Percentiles rank a stretch among this genome's conserved stretches.
These are phyloP conservation scores for Penicillium sp. DNA, from an alignment of 2,329 filamentous ascomycete species.

Conservation along the genomic window DNA sequence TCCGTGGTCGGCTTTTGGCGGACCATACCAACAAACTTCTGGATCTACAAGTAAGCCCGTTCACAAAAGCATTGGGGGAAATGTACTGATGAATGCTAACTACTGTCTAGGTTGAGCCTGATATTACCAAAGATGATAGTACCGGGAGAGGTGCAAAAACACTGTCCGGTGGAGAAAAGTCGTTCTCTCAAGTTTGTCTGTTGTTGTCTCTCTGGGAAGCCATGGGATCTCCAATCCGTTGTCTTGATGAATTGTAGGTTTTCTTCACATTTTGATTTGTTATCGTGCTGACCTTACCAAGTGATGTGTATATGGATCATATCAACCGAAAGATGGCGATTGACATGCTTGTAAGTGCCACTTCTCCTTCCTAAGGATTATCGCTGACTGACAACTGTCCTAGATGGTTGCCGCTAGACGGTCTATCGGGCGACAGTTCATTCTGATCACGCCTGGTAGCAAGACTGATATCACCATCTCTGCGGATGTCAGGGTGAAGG, in stretches of 20 bases:
- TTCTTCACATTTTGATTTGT: conserved; percentile 15
- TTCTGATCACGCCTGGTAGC: conserved; percentile 91
- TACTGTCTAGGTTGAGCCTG: conserved; percentile 57
- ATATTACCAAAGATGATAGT: conserved; percentile 66
- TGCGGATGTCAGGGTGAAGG: conserved; percentile 47
- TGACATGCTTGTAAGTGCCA: conserved; percentile 76
- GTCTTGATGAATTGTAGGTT: conserved; percentile 82
- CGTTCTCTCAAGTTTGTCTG: conserved; percentile 94
- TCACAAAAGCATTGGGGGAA: not conserved
- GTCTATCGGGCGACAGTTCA: conserved; percentile 88
- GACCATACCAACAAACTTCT: conserved; percentile 74
- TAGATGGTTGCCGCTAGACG: conserved; percentile 80
- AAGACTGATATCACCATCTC: conserved; percentile 56
- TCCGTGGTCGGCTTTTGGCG: conserved; percentile 76
- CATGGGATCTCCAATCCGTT: conserved; percentile 93
- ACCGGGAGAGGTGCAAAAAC: conserved; percentile 84
- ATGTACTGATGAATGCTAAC: conserved; percentile 9
- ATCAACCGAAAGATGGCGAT: conserved; percentile 93
- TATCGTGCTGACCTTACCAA: conserved; percentile 31
- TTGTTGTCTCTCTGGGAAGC: conserved; percentile 94
- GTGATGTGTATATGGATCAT: conserved; percentile 97
- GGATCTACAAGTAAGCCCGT: conserved; percentile 65
- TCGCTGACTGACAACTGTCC: conserved; percentile 16
- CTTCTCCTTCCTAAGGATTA: not conserved
- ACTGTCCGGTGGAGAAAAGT: conserved; percentile 93